Evolutionary conservation across 2,329 filamentous ascomycete species (phyloP).

Genomic region (Alternaria panax): DNA sequence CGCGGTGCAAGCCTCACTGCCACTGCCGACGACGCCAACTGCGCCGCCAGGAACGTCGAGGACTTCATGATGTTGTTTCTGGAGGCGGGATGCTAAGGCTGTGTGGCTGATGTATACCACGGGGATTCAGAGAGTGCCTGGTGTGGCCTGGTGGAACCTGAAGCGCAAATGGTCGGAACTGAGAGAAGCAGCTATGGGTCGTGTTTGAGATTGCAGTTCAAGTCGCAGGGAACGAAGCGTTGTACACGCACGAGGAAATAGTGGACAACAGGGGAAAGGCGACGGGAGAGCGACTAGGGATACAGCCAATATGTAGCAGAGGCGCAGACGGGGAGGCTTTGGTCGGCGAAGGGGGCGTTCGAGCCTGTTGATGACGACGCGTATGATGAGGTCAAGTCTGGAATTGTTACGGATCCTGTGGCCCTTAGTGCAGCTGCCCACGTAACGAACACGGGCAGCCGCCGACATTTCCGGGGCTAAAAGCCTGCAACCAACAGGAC

Average conservation of each 20-base stretch:
- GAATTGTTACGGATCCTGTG: slow-evolving; percentile 12
- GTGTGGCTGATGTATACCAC: slow-evolving; percentile 18
- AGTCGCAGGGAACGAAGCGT: slow-evolving; percentile 1
- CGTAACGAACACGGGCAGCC: slow-evolving; percentile 13
- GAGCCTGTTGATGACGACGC: slow-evolving; percentile 23
- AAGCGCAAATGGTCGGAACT: slow-evolving; percentile 23
- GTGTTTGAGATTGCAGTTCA: slow-evolving; percentile 2
- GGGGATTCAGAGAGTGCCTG: background rate
- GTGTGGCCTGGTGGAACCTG: slow-evolving; percentile 17
- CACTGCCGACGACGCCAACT: slow-evolving; percentile 37
- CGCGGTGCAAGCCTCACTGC: slow-evolving; percentile 42
- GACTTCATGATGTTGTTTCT: slow-evolving; percentile 37
- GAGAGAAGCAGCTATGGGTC: slow-evolving; percentile 1
- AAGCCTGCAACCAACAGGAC: slow-evolving; percentile 5
- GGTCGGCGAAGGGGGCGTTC: slow-evolving; percentile 12
- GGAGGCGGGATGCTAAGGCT: background rate
- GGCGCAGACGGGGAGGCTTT: slow-evolving; percentile 4
- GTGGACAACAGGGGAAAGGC: background rate
- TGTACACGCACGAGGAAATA: background rate
- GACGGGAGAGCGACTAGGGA: slow-evolving; percentile 7
- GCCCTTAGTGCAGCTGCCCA: slow-evolving; percentile 15
- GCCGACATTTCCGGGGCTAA: slow-evolving; percentile 6
- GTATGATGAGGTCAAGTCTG: slow-evolving; percentile 21
- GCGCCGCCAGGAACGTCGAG: slow-evolving; percentile 37
- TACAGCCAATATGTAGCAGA: slow-evolving; percentile 2